phyloP scores from a whole-genome alignment of 2,329 filamentous ascomycete species.

The Colletotrichum theobromicola region DNA sequence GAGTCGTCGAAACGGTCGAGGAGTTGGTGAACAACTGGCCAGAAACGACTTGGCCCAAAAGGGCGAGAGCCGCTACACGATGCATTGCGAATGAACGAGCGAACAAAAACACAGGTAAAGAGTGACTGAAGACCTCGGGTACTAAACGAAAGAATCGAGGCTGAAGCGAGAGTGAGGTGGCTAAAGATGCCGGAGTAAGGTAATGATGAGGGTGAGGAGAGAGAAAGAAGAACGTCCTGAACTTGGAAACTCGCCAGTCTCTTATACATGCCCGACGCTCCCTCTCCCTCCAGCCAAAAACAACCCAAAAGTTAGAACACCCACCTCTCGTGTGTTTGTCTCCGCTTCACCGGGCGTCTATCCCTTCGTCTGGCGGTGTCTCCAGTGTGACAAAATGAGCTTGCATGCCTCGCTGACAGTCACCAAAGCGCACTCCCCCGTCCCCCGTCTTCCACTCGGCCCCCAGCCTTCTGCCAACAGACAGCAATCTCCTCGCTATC shows the following conservation, averaged over 20 bases:
- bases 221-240: not conserved
- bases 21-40: not conserved
- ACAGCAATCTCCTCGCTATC: not conserved
- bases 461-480: not conserved
- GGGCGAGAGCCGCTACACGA: not conserved
- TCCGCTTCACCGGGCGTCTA: not conserved
- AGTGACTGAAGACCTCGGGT: conserved; percentile 18
- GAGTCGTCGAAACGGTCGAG: not conserved
- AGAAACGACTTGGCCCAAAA: conserved; percentile 1
- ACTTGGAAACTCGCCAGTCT: not conserved
- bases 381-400: conserved; percentile 10
- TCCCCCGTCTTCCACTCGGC: not conserved
- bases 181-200: conserved; percentile 17
- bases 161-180: conserved; percentile 1
- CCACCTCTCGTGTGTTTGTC: not conserved
- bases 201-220: conserved; percentile 19
- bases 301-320: not conserved
- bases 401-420: not conserved
- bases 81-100: conserved; percentile 10
- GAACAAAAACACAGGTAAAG: conserved; percentile 16
- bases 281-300: not conserved
- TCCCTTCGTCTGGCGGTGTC: conserved; percentile 3
- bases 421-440: not conserved
- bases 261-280: conserved; percentile 9
- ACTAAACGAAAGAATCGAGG: conserved; percentile 20